Evolutionary conservation across 441 rosid genomes (phyloP).

Genomic region (Adansonia gregorii): DNA sequence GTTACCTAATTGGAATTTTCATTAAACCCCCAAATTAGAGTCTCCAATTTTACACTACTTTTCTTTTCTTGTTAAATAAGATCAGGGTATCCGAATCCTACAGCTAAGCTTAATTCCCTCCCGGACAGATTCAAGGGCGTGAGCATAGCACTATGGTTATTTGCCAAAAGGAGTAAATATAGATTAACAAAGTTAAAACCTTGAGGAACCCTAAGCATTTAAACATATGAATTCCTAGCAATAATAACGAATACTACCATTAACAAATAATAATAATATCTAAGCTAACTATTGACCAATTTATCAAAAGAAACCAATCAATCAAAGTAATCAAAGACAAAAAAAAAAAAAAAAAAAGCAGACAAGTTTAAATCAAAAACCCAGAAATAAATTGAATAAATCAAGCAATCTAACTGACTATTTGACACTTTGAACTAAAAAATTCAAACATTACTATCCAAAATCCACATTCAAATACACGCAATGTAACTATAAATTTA

Average conservation of each 20-base stretch:
- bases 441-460: conserved; percentile 1
- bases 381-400: neutral
- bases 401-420: conserved; percentile 23
- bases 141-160: neutral
- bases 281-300: neutral
- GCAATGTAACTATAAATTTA: neutral
- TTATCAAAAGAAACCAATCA: neutral
- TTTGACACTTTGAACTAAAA: conserved; percentile 21
- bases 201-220: neutral
- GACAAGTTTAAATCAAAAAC: neutral
- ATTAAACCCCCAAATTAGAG: neutral
- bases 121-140: neutral
- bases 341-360: neutral
- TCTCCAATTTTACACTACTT: too few species aligned
- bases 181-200: neutral
- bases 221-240: neutral
- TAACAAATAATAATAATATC: neutral
- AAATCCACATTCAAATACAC: neutral
- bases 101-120: too few species aligned
- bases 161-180: neutral
- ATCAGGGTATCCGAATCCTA: too few species aligned
- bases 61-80: too few species aligned
- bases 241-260: neutral
- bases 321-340: conserved; percentile 5
- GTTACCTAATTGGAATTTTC: neutral